Percentiles rank a stretch among this genome's conserved stretches.
These are phyloP conservation scores for Stagonosporopsis cucurbitacearum DNA, from an alignment of 2,329 filamentous ascomycete species.

Conservation along the genomic window DNA sequence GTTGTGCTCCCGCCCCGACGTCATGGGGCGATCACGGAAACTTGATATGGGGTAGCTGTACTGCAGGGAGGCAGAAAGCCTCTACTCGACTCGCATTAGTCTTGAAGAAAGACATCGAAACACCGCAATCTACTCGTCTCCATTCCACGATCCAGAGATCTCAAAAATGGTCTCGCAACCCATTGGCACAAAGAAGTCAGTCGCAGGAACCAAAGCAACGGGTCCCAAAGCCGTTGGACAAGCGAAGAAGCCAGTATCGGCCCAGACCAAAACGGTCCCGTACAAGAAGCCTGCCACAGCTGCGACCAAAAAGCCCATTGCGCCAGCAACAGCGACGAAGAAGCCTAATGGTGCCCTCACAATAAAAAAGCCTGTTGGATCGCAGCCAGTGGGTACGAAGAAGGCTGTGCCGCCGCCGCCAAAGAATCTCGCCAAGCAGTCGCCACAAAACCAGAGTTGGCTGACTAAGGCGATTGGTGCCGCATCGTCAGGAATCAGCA, in stretches of 20 bases:
- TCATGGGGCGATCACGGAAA: constrained; percentile 26
- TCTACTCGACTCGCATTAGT: background rate
- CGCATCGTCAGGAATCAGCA: constrained; percentile 53
- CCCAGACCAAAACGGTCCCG: constrained; percentile 21
- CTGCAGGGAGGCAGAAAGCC: background rate
- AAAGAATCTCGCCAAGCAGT: constrained; percentile 15
- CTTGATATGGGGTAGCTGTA: constrained; percentile 17
- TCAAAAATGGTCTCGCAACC: constrained; percentile 34
- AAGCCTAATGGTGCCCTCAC: constrained; percentile 13
- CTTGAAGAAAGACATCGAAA: background rate
- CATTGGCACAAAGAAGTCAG: constrained; percentile 35
- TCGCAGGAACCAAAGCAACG: constrained; percentile 20
- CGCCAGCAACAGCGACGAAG: constrained; percentile 8
- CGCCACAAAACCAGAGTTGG: constrained; percentile 52
- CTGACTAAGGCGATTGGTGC: constrained; percentile 52
- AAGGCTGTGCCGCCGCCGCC: constrained; percentile 19
- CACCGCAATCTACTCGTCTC: background rate
- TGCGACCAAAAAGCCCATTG: constrained; percentile 21
- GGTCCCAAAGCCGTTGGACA: constrained; percentile 24
- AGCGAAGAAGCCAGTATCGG: constrained; percentile 25
- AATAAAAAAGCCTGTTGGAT: constrained; percentile 7
- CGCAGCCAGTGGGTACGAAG: constrained; percentile 15
- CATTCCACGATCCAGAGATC: background rate
- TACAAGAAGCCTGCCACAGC: constrained; percentile 26
- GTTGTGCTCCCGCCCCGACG: constrained; percentile 18